phyloP scores from a whole-genome alignment of 768 basidiomycete genomes.

The Pisolithus orientalis region DNA sequence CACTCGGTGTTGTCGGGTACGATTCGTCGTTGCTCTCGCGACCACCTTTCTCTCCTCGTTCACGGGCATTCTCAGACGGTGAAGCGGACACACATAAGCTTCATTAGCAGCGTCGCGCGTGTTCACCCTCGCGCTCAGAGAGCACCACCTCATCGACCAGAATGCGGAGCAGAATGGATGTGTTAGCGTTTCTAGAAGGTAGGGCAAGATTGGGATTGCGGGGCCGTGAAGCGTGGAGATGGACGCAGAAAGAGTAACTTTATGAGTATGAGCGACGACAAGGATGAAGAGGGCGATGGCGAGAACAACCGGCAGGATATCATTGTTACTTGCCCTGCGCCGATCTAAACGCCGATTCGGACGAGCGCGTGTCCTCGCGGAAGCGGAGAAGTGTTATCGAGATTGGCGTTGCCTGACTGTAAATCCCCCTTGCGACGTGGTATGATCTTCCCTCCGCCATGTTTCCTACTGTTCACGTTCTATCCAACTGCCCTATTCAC shows the following conservation, averaged over 20 bases:
- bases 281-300: slow-evolving; percentile 34
- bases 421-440: neutral
- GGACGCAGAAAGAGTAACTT: slow-evolving; percentile 39
- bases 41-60: slow-evolving; percentile 8
- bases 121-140: slow-evolving; percentile 11
- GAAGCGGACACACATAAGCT: neutral
- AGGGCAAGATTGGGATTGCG: slow-evolving; percentile 19
- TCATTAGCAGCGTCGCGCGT: neutral
- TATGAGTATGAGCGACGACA: slow-evolving; percentile 65
- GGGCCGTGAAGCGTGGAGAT: slow-evolving; percentile 14
- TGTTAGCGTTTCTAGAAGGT: slow-evolving; percentile 62
- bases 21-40: slow-evolving; percentile 5
- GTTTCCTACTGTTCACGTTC: slow-evolving; percentile 1
- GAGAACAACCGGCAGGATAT: slow-evolving; percentile 2
- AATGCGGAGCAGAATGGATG: slow-evolving; percentile 46
- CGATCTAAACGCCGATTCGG: slow-evolving; percentile 44
- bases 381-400: slow-evolving; percentile 64
- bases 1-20: slow-evolving; percentile 10
- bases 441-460: too few relatives aligned
- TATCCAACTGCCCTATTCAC: slow-evolving; percentile 6
- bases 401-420: slow-evolving; percentile 28
- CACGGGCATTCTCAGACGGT: slow-evolving; percentile 6
- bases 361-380: slow-evolving; percentile 32
- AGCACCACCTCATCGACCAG: slow-evolving; percentile 44
- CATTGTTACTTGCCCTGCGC: slow-evolving; percentile 29